Evolutionary conservation across 2,329 filamentous ascomycete genomes (phyloP).

Genomic region (Paraconiothyrium sp.): DNA sequence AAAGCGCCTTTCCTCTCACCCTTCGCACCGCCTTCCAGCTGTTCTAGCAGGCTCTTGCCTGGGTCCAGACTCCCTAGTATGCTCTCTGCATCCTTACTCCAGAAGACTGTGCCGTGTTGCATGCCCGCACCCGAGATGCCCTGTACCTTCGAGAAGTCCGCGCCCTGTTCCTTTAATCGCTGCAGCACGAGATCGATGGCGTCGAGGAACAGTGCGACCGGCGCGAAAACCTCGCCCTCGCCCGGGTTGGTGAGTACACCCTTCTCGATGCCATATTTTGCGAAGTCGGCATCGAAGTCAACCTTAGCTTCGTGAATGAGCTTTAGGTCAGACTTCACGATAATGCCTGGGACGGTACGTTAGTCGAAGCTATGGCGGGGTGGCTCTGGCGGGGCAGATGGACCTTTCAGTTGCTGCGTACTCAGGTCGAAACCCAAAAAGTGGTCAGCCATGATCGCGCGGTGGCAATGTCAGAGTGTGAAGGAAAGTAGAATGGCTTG

Average conservation of each 20-base stretch:
- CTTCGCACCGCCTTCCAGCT: constrained; percentile 63
- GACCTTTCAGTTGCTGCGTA: constrained; percentile 94
- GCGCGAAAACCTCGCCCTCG: constrained; percentile 90
- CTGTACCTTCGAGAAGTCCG: constrained; percentile 77
- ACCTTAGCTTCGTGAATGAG: constrained; percentile 87
- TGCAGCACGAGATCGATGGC: constrained; percentile 85
- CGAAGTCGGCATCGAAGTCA: constrained; percentile 91
- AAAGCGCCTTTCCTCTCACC: constrained; percentile 67
- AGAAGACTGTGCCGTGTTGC: constrained; percentile 98
- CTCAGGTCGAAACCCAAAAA: constrained; percentile 96
- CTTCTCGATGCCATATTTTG: constrained; percentile 76
- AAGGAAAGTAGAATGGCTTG: not conserved
- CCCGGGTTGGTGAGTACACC: constrained; percentile 84
- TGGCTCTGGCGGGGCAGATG: constrained; percentile 39
- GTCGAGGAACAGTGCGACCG: constrained; percentile 94
- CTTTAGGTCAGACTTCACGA: constrained; percentile 83
- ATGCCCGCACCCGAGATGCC: constrained; percentile 93
- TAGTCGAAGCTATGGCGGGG: constrained; percentile 38
- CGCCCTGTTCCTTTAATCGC: constrained; percentile 73
- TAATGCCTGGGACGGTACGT: constrained; percentile 69
- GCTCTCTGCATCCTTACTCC: constrained; percentile 75
- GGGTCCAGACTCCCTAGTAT: constrained; percentile 70
- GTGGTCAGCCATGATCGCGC: constrained; percentile 57
- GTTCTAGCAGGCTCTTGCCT: constrained; percentile 71
- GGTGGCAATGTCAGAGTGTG: not conserved